Conservation (phyloP, 768 basidiomycete species). For the Mrakia hoshinonis region DNA sequence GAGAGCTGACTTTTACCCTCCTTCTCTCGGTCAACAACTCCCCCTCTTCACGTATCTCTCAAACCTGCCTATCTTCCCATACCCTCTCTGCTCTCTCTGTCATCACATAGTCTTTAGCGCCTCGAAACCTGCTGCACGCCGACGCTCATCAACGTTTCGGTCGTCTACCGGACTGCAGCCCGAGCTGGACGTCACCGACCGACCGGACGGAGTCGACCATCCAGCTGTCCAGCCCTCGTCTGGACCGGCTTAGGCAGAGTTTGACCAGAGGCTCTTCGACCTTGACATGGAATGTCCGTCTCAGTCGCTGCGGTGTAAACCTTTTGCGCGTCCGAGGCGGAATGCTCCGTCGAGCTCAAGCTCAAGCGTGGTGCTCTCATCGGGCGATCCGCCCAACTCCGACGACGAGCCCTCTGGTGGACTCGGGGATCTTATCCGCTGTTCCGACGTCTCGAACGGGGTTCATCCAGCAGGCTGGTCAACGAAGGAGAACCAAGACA, state of each 20-base stretch:
- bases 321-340: background rate
- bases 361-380: too few relatives aligned
- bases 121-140: background rate
- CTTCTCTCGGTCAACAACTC: too few relatives aligned
- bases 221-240: background rate
- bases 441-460: background rate
- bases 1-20: too few relatives aligned
- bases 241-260: background rate
- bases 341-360: background rate
- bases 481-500: background rate
- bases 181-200: background rate
- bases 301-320: background rate
- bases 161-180: background rate
- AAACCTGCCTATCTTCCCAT: too few relatives aligned
- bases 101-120: too few relatives aligned
- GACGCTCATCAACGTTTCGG: background rate
- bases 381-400: background rate
- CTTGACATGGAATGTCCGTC: background rate
- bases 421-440: background rate
- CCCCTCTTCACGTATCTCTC: too few relatives aligned
- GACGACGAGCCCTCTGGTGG: background rate
- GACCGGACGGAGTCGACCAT: background rate
- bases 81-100: too few relatives aligned
- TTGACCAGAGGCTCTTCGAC: too few relatives aligned
- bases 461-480: background rate